A percentile compares a stretch with the other conserved stretches of the same genome.
Evolutionary conservation across 148 eudicot genomes (phyloP).

Genomic region (Rhododendron vialii): DNA sequence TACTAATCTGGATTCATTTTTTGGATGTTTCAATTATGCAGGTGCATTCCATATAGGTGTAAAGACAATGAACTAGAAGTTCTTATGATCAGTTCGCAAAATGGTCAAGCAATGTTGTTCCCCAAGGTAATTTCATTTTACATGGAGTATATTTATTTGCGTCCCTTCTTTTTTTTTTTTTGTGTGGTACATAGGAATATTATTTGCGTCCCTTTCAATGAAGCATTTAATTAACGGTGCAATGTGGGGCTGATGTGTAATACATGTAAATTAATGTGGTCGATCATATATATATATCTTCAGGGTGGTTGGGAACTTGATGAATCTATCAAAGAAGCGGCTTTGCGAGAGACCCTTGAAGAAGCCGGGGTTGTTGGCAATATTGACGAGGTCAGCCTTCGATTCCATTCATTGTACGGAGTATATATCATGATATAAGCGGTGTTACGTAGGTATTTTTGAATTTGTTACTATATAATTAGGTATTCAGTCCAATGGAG

Average conservation of each 20-base stretch:
- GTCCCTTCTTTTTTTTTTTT: neutral
- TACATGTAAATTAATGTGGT: neutral
- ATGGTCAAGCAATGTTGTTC: conserved; percentile 55
- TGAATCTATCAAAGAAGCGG: conserved; percentile 63
- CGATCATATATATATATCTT: neutral
- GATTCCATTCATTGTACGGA: neutral
- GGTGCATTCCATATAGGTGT: conserved; percentile 54
- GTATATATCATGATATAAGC: neutral
- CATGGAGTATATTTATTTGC: neutral
- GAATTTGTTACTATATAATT: neutral
- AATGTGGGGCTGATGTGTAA: neutral
- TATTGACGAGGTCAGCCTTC: conserved; percentile 31
- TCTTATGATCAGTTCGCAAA: conserved; percentile 55
- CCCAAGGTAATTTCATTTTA: conserved; percentile 44
- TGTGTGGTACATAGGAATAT: neutral
- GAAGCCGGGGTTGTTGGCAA: conserved; percentile 69
- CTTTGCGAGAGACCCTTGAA: conserved; percentile 51
- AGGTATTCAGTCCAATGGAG: neutral
- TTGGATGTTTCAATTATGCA: conserved; percentile 13
- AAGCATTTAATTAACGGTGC: neutral
- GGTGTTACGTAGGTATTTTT: neutral
- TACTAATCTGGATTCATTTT: neutral
- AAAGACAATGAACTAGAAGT: conserved; percentile 41
- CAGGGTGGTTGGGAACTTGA: conserved; percentile 81
- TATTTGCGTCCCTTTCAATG: neutral